phyloP scores from a whole-genome alignment of 2,329 filamentous ascomycete genomes.

The Thielaviopsis populi region DNA sequence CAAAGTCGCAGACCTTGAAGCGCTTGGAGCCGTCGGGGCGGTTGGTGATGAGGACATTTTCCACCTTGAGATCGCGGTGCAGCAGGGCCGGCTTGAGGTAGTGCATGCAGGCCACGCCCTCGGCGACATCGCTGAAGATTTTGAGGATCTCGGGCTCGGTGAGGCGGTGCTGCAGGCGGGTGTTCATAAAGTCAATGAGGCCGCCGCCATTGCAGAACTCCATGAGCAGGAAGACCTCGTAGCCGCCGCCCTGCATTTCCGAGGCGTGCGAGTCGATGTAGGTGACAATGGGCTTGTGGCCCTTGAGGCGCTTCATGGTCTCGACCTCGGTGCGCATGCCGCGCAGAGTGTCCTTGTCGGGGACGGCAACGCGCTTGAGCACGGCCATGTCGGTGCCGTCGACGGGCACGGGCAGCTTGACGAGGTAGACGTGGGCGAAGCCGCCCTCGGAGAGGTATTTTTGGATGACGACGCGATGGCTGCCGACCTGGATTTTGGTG shows the following conservation, averaged over 20 bases:
- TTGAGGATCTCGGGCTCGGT: conserved; percentile 95
- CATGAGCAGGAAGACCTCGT: conserved; percentile 97
- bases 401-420: conserved; percentile 64
- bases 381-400: conserved; percentile 71
- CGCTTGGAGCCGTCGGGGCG: conserved; percentile 47
- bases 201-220: conserved; percentile 92
- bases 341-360: conserved; percentile 84
- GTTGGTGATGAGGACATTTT: conserved; percentile 79
- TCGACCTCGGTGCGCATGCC: conserved; percentile 98
- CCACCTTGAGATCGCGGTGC: conserved; percentile 91
- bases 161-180: conserved; percentile 81
- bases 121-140: conserved; percentile 91
- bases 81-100: conserved; percentile 88
- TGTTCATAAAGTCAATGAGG: conserved; percentile 99
- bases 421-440: conserved; percentile 96
- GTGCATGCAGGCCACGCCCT: conserved; percentile 97
- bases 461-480: conserved; percentile 83
- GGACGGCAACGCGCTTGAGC: conserved; percentile 87
- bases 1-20: conserved; percentile 98
- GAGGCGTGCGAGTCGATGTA: conserved; percentile 98
- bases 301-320: conserved; percentile 99
- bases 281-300: conserved; percentile 87
- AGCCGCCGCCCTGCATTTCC: conserved; percentile 79
- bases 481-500: conserved; percentile 92
- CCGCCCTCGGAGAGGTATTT: conserved; percentile 97